Base-by-base conservation (phyloP, 768 basidiomycete genomes). In the Trametes cingulata region DNA sequence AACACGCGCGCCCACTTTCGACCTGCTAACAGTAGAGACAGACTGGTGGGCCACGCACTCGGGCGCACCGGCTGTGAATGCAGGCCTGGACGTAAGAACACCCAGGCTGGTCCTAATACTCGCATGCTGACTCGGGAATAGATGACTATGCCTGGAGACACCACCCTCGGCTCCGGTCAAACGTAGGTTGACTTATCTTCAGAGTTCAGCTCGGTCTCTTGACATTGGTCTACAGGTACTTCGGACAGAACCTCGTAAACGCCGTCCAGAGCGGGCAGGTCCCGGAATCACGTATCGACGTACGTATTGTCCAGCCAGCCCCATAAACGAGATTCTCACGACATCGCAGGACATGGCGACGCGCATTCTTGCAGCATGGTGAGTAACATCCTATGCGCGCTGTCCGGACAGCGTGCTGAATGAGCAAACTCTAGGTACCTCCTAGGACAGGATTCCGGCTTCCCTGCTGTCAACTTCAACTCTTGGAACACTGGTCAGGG, bases 141-240 rank as follows among this genome's bases (percentile, higher is more conserved):
- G 85, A 86, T 87, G 87, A 85, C 83, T 0, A 88, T 88, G 86
- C 86, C 87, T 47, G 87, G 86, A 69, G 86, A 85, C 61, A 78
- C 81, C 37, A 43, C 65, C 4, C 40, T 45, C n/a, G 60, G 57
- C 22, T 68, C 67, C 0, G 67, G 65, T 5, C 64, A 64, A 10
- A 62, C 61, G 55, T 61, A 48, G 46, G 63, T 56, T 6, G 10
- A 20, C 45, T 9, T 10, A 46, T 14, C 22, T 20, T 22, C 22
- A 24, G 9, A 24, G 29, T 33, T 15, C 2, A 46, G n/a, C 15
- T 13, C 45, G 5, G 1, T 20, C 5, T 24, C 22, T 4, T 25
- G 22, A 46, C 24, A 24, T 20, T n/a, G 8, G 22, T 24, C 7
- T 25, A 9, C 22, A 79, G 68, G 9, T 87, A 82, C 72, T 88